These are phyloP conservation scores for Gyrodon lividus DNA, from an alignment of 768 basidiomycete genomes.

Conservation along the genomic window DNA sequence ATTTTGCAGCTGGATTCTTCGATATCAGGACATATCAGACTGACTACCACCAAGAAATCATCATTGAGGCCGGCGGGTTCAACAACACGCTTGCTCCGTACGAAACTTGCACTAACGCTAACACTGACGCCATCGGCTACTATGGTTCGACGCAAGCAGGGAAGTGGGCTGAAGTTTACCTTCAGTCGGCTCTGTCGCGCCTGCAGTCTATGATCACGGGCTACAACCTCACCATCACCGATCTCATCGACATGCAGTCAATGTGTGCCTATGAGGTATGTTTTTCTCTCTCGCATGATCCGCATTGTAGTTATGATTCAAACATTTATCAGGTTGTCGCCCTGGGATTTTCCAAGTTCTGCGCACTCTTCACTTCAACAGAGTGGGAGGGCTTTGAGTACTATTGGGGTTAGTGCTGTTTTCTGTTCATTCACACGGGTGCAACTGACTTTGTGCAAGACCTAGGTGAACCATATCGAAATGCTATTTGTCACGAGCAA, in stretches of 20 bases:
- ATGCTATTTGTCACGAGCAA: constrained; percentile 14
- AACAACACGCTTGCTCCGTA: constrained; percentile 51
- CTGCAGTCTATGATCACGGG: constrained; percentile 34
- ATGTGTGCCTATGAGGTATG: constrained; percentile 41
- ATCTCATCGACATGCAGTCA: constrained; percentile 37
- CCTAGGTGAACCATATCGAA: not conserved
- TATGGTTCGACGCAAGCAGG: constrained; percentile 22
- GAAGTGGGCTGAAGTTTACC: constrained; percentile 41
- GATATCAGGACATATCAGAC: constrained; percentile 40
- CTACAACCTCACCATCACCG: constrained; percentile 27
- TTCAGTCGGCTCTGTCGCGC: constrained; percentile 35
- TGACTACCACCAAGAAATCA: constrained; percentile 48
- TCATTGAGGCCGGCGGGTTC: constrained; percentile 42
- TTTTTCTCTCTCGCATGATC: not conserved
- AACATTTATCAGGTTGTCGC: constrained; percentile 40
- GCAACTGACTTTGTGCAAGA: not conserved
- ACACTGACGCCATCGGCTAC: constrained; percentile 21
- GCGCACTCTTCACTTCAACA: constrained; percentile 47
- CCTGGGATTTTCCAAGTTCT: constrained; percentile 50
- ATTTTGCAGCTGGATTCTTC: constrained; percentile 54
- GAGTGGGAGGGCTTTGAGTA: constrained; percentile 55
- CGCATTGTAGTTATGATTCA: not conserved
- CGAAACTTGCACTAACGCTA: constrained; percentile 31
- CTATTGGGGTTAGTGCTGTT: constrained; percentile 25
- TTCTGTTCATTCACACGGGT: not conserved